Conservation (phyloP, 108 stramenopile genomes). For the Pseudonitzschia pungens region DNA sequence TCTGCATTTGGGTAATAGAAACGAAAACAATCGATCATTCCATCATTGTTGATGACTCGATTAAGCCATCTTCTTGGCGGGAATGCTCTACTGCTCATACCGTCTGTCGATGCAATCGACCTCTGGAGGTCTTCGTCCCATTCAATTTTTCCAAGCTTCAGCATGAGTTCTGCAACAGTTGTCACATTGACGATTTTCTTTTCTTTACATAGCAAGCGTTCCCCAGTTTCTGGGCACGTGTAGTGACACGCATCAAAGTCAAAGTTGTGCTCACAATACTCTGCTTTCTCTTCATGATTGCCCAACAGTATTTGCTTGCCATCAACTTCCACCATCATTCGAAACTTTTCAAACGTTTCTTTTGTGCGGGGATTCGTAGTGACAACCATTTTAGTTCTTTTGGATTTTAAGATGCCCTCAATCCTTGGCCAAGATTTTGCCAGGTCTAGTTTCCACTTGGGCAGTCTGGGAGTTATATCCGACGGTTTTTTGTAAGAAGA, state of each 20-base stretch:
- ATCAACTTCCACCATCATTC: conserved; percentile 59
- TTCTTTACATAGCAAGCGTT: conserved; percentile 42
- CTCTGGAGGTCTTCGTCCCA: conserved; percentile 60
- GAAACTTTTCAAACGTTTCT: conserved; percentile 68
- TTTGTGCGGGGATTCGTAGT: conserved; percentile 76
- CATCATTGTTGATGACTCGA: conserved; percentile 58
- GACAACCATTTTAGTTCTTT: conserved; percentile 54
- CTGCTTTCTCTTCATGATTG: conserved; percentile 49
- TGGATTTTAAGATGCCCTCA: conserved; percentile 44
- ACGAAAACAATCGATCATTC: conserved; percentile 87
- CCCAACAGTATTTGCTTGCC: conserved; percentile 60
- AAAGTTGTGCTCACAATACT: conserved; percentile 57
- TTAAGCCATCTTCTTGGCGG: conserved; percentile 73
- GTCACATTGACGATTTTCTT: conserved; percentile 49
- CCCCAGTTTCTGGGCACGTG: conserved; percentile 38
- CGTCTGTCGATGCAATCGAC: conserved; percentile 52
- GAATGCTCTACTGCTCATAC: conserved; percentile 45
- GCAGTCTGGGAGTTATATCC: conserved; percentile 13
- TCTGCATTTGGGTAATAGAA: conserved; percentile 80
- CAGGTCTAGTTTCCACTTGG: conserved; percentile 71
- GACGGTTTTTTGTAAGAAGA: not conserved
- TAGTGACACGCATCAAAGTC: conserved; percentile 48
- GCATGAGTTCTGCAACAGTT: conserved; percentile 72
- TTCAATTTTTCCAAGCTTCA: conserved; percentile 59
- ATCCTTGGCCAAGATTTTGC: conserved; percentile 64